Evolutionary conservation across 2,329 filamentous ascomycete genomes (phyloP), one percentile per base, ranked within the genome.

Genomic region (Penicillium hordei): DNA sequence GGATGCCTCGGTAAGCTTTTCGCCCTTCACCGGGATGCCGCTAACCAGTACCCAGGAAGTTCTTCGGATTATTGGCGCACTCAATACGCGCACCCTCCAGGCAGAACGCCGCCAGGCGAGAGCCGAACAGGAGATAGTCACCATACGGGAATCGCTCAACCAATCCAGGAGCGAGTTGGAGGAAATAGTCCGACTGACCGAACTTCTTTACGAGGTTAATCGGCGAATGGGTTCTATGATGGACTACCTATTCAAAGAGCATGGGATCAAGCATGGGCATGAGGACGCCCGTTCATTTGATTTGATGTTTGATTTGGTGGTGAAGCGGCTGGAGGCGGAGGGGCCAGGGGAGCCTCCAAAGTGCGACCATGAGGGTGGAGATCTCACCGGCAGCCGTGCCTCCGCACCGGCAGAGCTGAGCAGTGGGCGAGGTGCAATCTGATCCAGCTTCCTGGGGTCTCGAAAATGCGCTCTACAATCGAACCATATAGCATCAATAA

Each of bases 201-300:
- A 58, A 15, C 5, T 58, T 43, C 56, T 58, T 10, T 58, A 58
- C 40, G 51, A 54, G 21, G 39, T 52, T 5, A 58, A 54, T 40
- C 51, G 40, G 27, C 48, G 50, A 50, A 53, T 58, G 38, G 56
- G 56, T 7, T n/a, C 23, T 2, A 34, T 58, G 34, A 45, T 42
- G 15, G 56, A 58, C 39, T 58, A 49, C 38, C 50, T 58, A 21
- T 40, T 58, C 15, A 46, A 49, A 39, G 36, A 50, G 19, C 39
- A 58, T 25, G 46, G 23, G 8, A 34, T 50, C 25, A 54, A 54
- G 23, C n/a, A 51, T 40, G 43, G 50, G 1, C 17, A 33, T 31
- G 17, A 36, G 40, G 49, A 43, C 15, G 34, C 48, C 29, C 13
- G 31, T 15, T 58, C 50, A 3, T 58, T 58, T 43, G 44, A 58